These are phyloP conservation scores for Tylopilus sp. DNA, from an alignment of 768 basidiomycete genomes.

Conservation along the genomic window DNA sequence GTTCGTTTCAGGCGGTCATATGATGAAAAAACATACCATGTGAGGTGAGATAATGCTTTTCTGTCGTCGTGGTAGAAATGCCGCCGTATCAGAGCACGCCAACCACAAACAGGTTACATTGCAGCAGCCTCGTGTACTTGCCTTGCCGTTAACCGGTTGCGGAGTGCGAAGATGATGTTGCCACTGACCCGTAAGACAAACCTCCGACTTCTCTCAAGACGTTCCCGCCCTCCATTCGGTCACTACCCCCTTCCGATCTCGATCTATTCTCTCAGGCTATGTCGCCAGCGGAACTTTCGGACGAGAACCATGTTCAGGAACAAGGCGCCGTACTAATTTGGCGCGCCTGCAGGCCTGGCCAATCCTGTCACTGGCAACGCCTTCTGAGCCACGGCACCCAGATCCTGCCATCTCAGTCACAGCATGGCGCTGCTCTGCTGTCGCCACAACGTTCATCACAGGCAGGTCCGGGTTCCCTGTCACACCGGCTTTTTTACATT, in stretches of 20 bases:
- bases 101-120: constrained; percentile 16
- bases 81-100: constrained; percentile 12
- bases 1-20: neutral
- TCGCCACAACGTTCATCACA: constrained; percentile 1
- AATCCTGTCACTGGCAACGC: constrained; percentile 18
- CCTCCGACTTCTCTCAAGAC: neutral
- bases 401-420: constrained; percentile 22
- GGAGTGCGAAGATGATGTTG: constrained; percentile 14
- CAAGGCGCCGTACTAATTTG: constrained; percentile 11
- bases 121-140: constrained; percentile 23
- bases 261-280: constrained; percentile 12
- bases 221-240: constrained; percentile 1
- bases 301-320: constrained; percentile 9
- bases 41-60: constrained; percentile 15
- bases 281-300: neutral
- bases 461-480: neutral
- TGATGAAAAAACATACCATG: constrained; percentile 7
- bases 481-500: constrained; percentile 5
- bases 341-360: constrained; percentile 11
- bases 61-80: constrained; percentile 13
- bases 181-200: neutral
- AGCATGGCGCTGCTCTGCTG: constrained; percentile 10
- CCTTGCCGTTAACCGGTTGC: constrained; percentile 20
- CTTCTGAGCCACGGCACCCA: constrained; percentile 10
- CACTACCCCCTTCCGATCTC: constrained; percentile 2